Conservation (phyloP, 202 grass and related monocot species). For the Alloteropsis angusta region DNA sequence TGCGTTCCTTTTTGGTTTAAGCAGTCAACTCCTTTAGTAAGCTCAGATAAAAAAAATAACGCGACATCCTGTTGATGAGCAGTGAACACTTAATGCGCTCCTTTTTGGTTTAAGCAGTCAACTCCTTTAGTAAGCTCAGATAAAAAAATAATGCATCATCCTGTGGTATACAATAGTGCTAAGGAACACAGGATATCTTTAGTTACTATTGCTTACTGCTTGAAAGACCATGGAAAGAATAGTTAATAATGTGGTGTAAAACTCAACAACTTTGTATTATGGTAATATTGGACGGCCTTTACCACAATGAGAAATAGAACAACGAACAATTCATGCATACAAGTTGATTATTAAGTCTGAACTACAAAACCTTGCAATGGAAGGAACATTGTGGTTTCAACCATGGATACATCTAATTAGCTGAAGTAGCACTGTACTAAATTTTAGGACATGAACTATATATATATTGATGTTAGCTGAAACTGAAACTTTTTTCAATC, state of each 20-base stretch:
- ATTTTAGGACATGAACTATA: neutral
- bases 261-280: neutral
- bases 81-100: neutral
- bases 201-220: neutral
- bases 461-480: neutral
- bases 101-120: neutral
- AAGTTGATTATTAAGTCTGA: neutral
- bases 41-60: neutral
- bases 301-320: neutral
- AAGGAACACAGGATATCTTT: neutral
- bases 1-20: neutral
- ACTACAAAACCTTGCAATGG: neutral
- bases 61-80: neutral
- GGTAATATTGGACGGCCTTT: neutral
- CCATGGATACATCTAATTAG: neutral
- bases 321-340: neutral
- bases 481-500: conserved; percentile 9
- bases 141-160: neutral
- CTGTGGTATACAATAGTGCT: neutral
- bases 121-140: neutral
- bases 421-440: neutral
- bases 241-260: neutral
- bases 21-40: neutral
- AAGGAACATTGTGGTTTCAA: neutral
- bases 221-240: neutral